A percentile compares a stretch with the other conserved stretches of the same genome.
phyloP scores from a whole-genome alignment of 495 filamentous ascomycete genomes.

The Daldinia decipiens region DNA sequence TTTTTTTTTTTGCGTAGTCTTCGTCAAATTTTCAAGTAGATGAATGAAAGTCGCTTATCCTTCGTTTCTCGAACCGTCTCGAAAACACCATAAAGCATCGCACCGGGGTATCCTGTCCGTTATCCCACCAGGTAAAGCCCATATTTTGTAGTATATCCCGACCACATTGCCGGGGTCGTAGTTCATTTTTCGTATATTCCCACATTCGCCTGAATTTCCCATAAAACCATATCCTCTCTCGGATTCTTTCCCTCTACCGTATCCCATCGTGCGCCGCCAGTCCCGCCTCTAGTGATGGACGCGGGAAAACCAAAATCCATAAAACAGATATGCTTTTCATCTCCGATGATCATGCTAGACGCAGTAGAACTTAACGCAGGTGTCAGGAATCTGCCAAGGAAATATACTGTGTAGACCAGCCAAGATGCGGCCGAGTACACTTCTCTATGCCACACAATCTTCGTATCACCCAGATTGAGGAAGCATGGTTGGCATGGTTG shows the following conservation, averaged over 20 bases:
- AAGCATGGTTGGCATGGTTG: slow-evolving; percentile 53
- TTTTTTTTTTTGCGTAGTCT: slow-evolving; percentile 37
- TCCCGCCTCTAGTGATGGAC: slow-evolving; percentile 21
- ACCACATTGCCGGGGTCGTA: slow-evolving; percentile 22
- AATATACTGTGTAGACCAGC: slow-evolving; percentile 27
- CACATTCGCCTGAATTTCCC: slow-evolving; percentile 21
- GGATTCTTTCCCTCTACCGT: slow-evolving; percentile 29
- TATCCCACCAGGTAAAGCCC: slow-evolving; percentile 44
- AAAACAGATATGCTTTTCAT: slow-evolving; percentile 48
- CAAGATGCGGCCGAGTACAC: slow-evolving; percentile 13
- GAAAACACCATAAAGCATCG: slow-evolving; percentile 49
- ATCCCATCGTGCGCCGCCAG: slow-evolving; percentile 42
- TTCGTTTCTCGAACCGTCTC: slow-evolving; percentile 43
- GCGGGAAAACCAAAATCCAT: slow-evolving; percentile 26
- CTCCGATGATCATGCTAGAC: slow-evolving; percentile 38
- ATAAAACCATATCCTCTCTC: slow-evolving; percentile 31
- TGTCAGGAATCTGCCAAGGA: slow-evolving; percentile 18
- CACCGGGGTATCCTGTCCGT: slow-evolving; percentile 50
- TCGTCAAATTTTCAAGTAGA: slow-evolving; percentile 39
- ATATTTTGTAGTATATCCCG: slow-evolving; percentile 51
- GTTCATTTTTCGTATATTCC: slow-evolving; percentile 44
- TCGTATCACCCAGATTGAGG: slow-evolving; percentile 44
- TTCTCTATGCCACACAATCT: background rate
- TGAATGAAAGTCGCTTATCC: slow-evolving; percentile 41
- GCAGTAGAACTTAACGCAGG: slow-evolving; percentile 23